Percentiles rank a stretch among this genome's conserved stretches.
These are phyloP conservation scores for Acanthamoeba culbertsoni DNA, from an alignment of 208 protist species.

Conservation along the genomic window DNA sequence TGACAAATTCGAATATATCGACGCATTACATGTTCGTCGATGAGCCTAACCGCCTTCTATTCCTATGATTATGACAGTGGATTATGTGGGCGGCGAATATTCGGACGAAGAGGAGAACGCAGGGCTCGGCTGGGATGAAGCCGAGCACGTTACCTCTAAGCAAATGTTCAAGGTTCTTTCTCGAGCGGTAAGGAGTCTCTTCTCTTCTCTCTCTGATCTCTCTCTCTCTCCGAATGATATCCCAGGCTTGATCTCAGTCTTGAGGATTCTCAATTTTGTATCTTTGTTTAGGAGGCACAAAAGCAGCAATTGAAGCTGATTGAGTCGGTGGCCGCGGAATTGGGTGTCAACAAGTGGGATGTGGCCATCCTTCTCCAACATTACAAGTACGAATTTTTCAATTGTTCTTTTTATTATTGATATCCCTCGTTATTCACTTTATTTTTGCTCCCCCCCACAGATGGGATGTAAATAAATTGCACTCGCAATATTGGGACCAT, in stretches of 20 bases:
- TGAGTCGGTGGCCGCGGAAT: background rate
- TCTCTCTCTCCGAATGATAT: background rate
- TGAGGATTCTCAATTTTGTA: background rate
- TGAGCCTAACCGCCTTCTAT: too few relatives aligned
- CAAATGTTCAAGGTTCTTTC: background rate
- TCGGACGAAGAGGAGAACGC: background rate
- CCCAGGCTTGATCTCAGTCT: background rate
- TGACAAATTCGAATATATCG: too few relatives aligned
- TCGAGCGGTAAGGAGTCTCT: background rate
- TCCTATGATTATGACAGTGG: too few relatives aligned
- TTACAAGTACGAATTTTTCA: background rate
- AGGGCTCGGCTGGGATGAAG: constrained; percentile 18
- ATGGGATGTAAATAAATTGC: constrained; percentile 65
- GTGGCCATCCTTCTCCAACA: constrained; percentile 15
- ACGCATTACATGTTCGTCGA: too few relatives aligned
- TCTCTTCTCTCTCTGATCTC: background rate
- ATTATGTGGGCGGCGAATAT: background rate
- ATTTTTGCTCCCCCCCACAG: background rate
- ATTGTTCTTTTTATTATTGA: background rate
- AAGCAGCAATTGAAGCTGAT: constrained; percentile 11
- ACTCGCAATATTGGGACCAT: constrained; percentile 69
- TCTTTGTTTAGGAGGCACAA: background rate
- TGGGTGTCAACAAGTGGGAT: constrained; percentile 49
- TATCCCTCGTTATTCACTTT: background rate
- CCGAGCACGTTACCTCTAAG: background rate